phyloP scores from a whole-genome alignment of 2,329 filamentous ascomycete genomes.

The Penicillium sp. region DNA sequence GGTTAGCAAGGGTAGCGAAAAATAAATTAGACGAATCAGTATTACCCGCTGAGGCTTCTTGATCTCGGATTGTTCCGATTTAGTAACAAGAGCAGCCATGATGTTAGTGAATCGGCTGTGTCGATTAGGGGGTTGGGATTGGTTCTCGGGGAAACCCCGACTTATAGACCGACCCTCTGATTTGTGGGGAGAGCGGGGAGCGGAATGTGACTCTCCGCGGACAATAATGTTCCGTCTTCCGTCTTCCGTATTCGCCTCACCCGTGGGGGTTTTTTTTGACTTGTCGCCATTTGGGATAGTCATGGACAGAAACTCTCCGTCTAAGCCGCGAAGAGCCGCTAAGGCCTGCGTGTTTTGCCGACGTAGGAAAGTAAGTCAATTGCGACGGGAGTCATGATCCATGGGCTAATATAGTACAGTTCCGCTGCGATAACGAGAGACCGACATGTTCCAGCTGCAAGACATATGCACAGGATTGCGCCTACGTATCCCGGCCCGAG shows the following conservation, averaged over 20 bases:
- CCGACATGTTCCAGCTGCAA: conserved; percentile 18
- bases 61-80: background rate
- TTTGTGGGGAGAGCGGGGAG: background rate
- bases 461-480: conserved; percentile 11
- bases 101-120: background rate
- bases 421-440: conserved; percentile 16
- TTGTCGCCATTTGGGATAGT: background rate
- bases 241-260: background rate
- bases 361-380: conserved; percentile 15
- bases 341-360: conserved; percentile 19
- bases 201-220: conserved; percentile 16
- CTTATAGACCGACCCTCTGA: background rate
- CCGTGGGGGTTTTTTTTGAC: background rate
- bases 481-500: conserved; percentile 1
- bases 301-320: conserved; percentile 11
- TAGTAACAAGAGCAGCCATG: background rate
- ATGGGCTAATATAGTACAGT: conserved; percentile 1
- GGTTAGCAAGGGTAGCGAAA: background rate
- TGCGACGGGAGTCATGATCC: background rate
- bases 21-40: background rate
- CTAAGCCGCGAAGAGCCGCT: conserved; percentile 11
- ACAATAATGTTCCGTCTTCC: background rate
- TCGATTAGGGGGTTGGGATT: background rate
- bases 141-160: background rate
- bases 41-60: background rate